Conservation (phyloP, 768 basidiomycete genomes). For the Rhizopogon vinicolor region DNA sequence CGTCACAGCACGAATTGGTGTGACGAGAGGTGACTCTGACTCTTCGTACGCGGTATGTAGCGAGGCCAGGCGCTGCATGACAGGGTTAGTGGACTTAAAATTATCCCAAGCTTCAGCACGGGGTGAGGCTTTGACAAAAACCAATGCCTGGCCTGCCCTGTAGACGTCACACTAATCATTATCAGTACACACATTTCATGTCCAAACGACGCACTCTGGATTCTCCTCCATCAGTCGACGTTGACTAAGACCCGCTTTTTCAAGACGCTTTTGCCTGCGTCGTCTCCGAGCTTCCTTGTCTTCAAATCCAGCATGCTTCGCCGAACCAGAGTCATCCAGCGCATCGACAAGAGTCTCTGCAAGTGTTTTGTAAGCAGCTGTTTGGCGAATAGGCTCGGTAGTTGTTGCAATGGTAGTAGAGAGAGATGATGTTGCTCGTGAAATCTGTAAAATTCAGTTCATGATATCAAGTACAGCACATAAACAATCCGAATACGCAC, state of each 20-base stretch:
- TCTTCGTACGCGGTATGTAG: conserved; percentile 79
- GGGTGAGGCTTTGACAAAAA: conserved; percentile 78
- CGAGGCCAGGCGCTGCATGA: conserved; percentile 54
- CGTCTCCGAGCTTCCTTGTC: conserved; percentile 87
- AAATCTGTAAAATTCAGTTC: conserved; percentile 48
- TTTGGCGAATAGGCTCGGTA: conserved; percentile 96
- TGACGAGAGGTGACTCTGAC: conserved; percentile 87
- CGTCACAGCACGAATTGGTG: conserved; percentile 77
- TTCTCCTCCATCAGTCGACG: conserved; percentile 59
- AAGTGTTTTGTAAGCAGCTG: conserved; percentile 88
- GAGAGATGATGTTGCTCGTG: conserved; percentile 79
- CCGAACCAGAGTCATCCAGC: conserved; percentile 88
- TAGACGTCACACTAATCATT: not conserved
- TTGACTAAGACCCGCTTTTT: conserved; percentile 70
- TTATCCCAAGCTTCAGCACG: conserved; percentile 78
- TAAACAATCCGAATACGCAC: conserved; percentile 38
- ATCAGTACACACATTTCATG: conserved; percentile 1
- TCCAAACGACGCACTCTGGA: conserved; percentile 60
- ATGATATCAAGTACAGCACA: not conserved
- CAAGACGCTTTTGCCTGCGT: conserved; percentile 74
- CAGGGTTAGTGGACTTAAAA: conserved; percentile 75
- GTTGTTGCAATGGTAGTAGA: conserved; percentile 83
- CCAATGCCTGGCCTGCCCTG: conserved; percentile 84
- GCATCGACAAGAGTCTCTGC: conserved; percentile 89
- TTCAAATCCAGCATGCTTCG: conserved; percentile 94